A percentile compares a stretch with the other conserved stretches of the same genome.
Conservation (phyloP, 805 yeast genomes). For the Ogataea allantospora region DNA sequence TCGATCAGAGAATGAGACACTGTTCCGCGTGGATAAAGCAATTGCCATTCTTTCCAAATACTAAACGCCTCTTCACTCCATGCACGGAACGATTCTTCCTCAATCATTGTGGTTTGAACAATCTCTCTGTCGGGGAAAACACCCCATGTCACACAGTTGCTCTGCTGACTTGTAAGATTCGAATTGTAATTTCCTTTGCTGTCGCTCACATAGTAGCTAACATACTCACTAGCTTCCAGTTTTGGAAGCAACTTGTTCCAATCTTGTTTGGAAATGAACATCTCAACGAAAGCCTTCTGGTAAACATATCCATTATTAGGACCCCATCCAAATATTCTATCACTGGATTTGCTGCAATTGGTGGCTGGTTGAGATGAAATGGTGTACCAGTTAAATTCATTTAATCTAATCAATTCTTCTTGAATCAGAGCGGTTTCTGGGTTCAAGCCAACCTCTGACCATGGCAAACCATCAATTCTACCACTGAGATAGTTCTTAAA, state of each 20-base stretch:
- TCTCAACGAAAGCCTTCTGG: conserved; percentile 92
- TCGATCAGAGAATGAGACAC: conserved; percentile 61
- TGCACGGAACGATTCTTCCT: conserved; percentile 87
- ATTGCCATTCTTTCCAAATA: conserved; percentile 91
- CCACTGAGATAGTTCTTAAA: conserved; percentile 74
- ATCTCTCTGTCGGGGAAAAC: conserved; percentile 89
- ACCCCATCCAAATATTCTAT: conserved; percentile 96
- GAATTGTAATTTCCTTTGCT: conserved; percentile 55
- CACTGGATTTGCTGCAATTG: conserved; percentile 73
- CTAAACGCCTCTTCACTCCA: conserved; percentile 96
- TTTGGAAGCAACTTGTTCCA: conserved; percentile 65
- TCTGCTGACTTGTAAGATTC: conserved; percentile 52
- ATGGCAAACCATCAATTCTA: conserved; percentile 78
- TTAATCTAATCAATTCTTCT: conserved; percentile 80
- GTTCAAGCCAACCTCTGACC: conserved; percentile 83
- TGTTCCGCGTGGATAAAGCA: conserved; percentile 62
- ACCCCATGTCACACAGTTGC: conserved; percentile 97
- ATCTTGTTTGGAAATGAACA: conserved; percentile 69
- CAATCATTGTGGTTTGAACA: conserved; percentile 88
- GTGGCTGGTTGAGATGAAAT: conserved; percentile 96
- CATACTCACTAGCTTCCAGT: conserved; percentile 46
- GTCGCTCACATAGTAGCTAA: conserved; percentile 78
- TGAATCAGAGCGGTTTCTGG: conserved; percentile 92
- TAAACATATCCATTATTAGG: conserved; percentile 84
- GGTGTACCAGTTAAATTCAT: conserved; percentile 74